These are phyloP conservation scores for Candida odintsovae DNA, from an alignment of 805 yeast genomes.

Conservation along the genomic window DNA sequence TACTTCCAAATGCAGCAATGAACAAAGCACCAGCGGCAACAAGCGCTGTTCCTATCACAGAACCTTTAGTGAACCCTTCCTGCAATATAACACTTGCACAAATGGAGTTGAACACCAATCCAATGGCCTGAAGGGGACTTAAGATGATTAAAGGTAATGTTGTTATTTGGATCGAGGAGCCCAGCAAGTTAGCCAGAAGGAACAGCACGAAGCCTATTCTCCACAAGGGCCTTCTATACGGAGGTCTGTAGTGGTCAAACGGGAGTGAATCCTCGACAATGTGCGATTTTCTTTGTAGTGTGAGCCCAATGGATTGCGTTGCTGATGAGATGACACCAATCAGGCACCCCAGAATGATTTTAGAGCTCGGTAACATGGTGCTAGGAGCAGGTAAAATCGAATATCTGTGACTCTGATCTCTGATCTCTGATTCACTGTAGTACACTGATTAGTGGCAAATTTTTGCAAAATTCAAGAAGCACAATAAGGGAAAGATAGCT, in stretches of 20 bases:
- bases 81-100: conserved; percentile 62
- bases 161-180: conserved; percentile 77
- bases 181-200: conserved; percentile 67
- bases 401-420: background rate
- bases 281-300: conserved; percentile 77
- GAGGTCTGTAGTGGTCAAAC: conserved; percentile 25
- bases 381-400: background rate
- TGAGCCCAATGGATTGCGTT: conserved; percentile 74
- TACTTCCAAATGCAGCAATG: conserved; percentile 68
- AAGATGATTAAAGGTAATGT: conserved; percentile 76
- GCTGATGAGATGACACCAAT: conserved; percentile 76
- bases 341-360: conserved; percentile 51
- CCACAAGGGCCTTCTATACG: conserved; percentile 57
- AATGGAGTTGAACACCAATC: conserved; percentile 79
- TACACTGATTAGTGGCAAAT: background rate
- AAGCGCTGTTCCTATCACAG: conserved; percentile 59
- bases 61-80: conserved; percentile 56
- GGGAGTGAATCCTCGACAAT: conserved; percentile 32
- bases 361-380: background rate
- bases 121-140: conserved; percentile 81
- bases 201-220: conserved; percentile 67
- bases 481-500: too few relatives aligned
- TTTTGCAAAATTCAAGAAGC: too few relatives aligned
- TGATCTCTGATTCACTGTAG: background rate
- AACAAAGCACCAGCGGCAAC: conserved; percentile 71